Percentiles rank a stretch among this genome's conserved stretches.
Evolutionary conservation across 176 grass and related monocot species (phyloP).

Genomic region (Musa troglodytarum): DNA sequence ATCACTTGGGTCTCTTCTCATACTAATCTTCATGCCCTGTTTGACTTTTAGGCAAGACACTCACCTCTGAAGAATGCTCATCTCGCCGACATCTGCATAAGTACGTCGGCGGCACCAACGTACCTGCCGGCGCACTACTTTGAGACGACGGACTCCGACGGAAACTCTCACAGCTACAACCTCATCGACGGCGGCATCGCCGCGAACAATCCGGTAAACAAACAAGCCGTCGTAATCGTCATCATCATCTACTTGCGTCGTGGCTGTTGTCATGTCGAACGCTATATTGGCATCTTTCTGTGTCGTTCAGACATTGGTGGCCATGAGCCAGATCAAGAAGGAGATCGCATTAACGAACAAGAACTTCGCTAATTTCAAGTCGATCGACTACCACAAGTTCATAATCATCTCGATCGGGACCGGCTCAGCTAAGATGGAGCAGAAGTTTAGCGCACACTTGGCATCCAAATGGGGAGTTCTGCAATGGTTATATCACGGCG

Average conservation of each 20-base stretch:
- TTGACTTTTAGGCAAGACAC: not conserved
- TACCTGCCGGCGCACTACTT: conserved; percentile 1
- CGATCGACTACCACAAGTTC: conserved; percentile 33
- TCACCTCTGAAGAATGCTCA: not conserved
- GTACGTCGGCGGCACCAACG: not conserved
- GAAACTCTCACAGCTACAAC: not conserved
- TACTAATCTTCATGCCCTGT: too few species aligned
- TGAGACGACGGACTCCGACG: not conserved
- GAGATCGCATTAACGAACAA: conserved; percentile 32
- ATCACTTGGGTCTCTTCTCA: too few species aligned
- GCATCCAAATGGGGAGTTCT: conserved; percentile 10
- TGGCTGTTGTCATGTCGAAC: not conserved
- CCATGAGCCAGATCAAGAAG: conserved; percentile 31
- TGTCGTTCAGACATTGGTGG: not conserved
- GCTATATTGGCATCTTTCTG: not conserved
- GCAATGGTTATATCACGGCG: not conserved
- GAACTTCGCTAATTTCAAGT: conserved; percentile 30
- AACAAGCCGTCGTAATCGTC: not conserved
- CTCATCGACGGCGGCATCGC: conserved; percentile 2
- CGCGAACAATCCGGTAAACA: conserved; percentile 13
- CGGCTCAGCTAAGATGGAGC: conserved; percentile 32
- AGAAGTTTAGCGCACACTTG: conserved; percentile 25
- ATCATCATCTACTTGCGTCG: not conserved
- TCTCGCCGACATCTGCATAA: not conserved
- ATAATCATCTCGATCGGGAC: conserved; percentile 52